Conservation (phyloP, 768 basidiomycete species). For the Boletus bicolor region DNA sequence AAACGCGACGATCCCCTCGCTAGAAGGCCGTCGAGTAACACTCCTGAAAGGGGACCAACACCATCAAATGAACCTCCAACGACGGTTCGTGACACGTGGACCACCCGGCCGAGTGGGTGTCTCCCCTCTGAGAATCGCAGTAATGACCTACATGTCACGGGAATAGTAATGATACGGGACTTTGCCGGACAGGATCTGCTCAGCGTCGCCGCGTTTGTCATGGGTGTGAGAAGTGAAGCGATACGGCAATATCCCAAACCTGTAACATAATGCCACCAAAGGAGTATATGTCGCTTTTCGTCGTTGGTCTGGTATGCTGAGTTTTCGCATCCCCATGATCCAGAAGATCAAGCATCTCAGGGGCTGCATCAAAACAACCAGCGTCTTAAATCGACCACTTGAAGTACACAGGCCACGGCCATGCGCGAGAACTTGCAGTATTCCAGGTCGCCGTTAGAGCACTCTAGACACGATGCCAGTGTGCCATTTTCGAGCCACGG, state of each 20-base stretch:
- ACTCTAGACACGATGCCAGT: no score
- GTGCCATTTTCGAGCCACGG: no score
- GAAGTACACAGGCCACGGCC: no score
- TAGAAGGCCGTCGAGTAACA: not conserved
- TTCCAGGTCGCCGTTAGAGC: no score
- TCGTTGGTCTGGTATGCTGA: not conserved
- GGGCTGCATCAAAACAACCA: slow-evolving; percentile 25
- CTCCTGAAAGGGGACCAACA: slow-evolving; percentile 3
- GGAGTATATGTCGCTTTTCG: not conserved
- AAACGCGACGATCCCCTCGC: slow-evolving; percentile 1
- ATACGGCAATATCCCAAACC: not conserved
- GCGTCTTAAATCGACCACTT: no score
- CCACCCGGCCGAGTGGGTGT: not conserved
- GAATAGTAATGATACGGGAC: not conserved
- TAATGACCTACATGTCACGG: slow-evolving; percentile 1
- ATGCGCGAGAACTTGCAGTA: no score
- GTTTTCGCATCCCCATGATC: slow-evolving; percentile 9
- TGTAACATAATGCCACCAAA: slow-evolving; percentile 32
- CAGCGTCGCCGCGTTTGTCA: not conserved
- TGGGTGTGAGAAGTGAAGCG: not conserved
- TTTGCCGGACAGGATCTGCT: slow-evolving; percentile 9
- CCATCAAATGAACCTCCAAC: not conserved
- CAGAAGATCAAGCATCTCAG: slow-evolving; percentile 32
- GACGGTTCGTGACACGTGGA: not conserved
- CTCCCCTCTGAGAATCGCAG: not conserved